These are phyloP conservation scores for Miamiensis avidus DNA, from an alignment of 169 alveolate species.

Conservation along the genomic window DNA sequence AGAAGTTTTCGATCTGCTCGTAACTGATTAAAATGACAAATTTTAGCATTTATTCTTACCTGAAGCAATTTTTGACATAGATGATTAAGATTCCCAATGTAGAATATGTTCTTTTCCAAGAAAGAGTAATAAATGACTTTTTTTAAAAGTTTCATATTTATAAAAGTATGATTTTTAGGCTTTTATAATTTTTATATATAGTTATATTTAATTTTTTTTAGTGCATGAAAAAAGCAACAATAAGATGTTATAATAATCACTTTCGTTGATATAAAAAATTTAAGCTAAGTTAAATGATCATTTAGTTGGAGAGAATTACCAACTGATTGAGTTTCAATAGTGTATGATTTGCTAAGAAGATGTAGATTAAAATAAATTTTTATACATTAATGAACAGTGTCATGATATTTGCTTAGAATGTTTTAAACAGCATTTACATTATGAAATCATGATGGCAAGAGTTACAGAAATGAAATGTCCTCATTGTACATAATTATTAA, in stretches of 20 bases:
- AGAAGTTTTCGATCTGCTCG: not conserved
- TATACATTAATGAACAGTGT: slow-evolving; percentile 2
- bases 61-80: not conserved
- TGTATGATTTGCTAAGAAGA: not conserved
- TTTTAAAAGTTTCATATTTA: no score
- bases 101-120: not conserved
- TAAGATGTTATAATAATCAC: not conserved
- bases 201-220: no score
- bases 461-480: slow-evolving; percentile 19
- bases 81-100: not conserved
- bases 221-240: not conserved
- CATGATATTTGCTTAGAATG: slow-evolving; percentile 11
- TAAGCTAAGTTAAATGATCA: not conserved
- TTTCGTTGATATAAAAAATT: no score
- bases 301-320: not conserved
- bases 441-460: not conserved
- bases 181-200: no score
- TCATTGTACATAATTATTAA: not conserved
- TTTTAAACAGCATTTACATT: slow-evolving; percentile 8
- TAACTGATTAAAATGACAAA: not conserved
- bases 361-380: not conserved
- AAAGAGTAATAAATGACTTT: not conserved
- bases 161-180: no score
- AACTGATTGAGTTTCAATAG: not conserved
- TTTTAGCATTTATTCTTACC: not conserved